A percentile compares a stretch with the other conserved stretches of the same genome.
Evolutionary conservation across 202 grass and related monocot species (phyloP).

Genomic region (Schoenoplectus triqueter): DNA sequence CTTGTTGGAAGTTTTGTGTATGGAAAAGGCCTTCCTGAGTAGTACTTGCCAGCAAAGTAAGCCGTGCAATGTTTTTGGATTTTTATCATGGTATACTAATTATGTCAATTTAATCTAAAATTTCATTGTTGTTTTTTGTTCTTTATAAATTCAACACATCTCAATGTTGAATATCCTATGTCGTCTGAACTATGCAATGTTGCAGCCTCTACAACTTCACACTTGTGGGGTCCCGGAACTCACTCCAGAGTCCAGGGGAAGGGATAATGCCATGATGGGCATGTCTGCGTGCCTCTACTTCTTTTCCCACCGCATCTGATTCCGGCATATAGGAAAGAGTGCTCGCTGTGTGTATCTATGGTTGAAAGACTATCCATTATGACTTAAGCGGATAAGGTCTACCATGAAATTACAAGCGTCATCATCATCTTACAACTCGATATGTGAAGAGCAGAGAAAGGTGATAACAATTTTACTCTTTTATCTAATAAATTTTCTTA

Average conservation of each 20-base stretch:
- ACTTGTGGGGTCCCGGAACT: no score
- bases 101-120: conserved; percentile 9
- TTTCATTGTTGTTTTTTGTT: conserved; percentile 5
- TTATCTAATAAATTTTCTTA: background rate
- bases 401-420: background rate
- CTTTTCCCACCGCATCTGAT: no score
- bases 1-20: background rate
- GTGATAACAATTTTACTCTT: background rate
- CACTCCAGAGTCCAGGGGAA: no score
- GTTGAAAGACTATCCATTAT: no score
- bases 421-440: no score
- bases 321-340: no score
- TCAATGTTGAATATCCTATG: conserved; percentile 90
- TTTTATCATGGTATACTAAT: conserved; percentile 71
- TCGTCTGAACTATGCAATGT: conserved; percentile 81
- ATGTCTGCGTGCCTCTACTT: no score
- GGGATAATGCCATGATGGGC: no score
- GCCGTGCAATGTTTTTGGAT: background rate
- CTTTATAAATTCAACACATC: conserved; percentile 55
- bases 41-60: background rate
- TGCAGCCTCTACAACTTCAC: background rate
- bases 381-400: no score
- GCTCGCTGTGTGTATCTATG: no score
- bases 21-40: background rate
- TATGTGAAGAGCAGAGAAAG: no score